Conservation (phyloP, 345 rosid genomes). For the Xanthoceras sorbifolium region DNA sequence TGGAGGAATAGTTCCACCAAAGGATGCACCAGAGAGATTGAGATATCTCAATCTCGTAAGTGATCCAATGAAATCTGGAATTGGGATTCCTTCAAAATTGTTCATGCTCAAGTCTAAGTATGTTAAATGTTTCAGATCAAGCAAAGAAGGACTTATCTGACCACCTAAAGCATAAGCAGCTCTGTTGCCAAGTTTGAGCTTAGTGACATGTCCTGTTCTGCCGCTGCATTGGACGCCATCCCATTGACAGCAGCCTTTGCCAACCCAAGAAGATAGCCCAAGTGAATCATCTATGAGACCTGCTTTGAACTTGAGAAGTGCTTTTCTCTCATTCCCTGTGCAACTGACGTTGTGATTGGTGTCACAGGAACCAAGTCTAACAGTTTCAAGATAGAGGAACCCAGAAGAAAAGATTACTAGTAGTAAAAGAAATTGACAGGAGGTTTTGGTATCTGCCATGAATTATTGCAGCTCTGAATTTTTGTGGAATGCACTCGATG, state of each 20-base stretch:
- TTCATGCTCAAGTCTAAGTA: slow-evolving; percentile 35
- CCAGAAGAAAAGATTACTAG: not conserved
- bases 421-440: not conserved
- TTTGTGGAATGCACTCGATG: not conserved
- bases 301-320: slow-evolving; percentile 28
- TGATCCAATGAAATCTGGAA: slow-evolving; percentile 32
- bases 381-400: slow-evolving; percentile 7
- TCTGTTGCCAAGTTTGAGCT: slow-evolving; percentile 32
- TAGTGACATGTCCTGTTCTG: slow-evolving; percentile 31
- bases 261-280: slow-evolving; percentile 47
- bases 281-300: slow-evolving; percentile 34
- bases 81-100: slow-evolving; percentile 20
- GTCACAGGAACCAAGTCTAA: slow-evolving; percentile 8
- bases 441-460: slow-evolving; percentile 9
- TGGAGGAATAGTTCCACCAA: slow-evolving; percentile 24
- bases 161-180: slow-evolving; percentile 15
- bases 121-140: slow-evolving; percentile 10
- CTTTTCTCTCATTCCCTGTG: slow-evolving; percentile 27
- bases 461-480: not conserved
- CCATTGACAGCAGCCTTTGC: slow-evolving; percentile 57
- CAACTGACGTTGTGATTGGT: not conserved
- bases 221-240: slow-evolving; percentile 36
- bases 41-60: slow-evolving; percentile 25
- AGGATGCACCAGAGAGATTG: slow-evolving; percentile 30
- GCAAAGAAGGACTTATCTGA: slow-evolving; percentile 30